These are phyloP conservation scores for Komagataella kurtzmanii DNA, from an alignment of 805 yeast genomes.

Conservation along the genomic window DNA sequence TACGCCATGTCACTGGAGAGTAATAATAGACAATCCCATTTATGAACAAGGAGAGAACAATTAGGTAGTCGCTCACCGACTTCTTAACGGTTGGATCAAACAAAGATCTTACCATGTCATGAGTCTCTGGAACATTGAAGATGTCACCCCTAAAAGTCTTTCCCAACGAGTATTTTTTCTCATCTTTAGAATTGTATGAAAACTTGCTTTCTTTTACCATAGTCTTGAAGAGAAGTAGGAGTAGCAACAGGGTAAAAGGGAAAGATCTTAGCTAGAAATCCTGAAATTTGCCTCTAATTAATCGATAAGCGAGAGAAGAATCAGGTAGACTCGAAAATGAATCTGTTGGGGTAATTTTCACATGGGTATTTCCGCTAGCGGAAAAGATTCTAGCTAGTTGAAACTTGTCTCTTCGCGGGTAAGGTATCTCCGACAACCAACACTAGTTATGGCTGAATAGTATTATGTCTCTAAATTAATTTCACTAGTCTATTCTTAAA, in stretches of 20 bases:
- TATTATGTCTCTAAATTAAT: neutral
- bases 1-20: conserved; percentile 11
- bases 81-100: conserved; percentile 67
- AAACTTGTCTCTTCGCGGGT: neutral
- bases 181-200: conserved; percentile 7
- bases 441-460: neutral
- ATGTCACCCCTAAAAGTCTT: conserved; percentile 30
- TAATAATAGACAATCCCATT: conserved; percentile 20
- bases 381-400: neutral
- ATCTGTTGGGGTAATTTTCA: neutral
- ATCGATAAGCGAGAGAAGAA: neutral
- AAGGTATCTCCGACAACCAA: neutral
- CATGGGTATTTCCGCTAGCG: neutral
- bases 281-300: neutral
- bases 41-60: conserved; percentile 28
- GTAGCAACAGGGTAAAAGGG: neutral
- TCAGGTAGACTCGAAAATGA: neutral
- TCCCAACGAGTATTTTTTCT: conserved; percentile 16
- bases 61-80: conserved; percentile 50
- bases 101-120: conserved; percentile 72
- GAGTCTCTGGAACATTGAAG: conserved; percentile 47
- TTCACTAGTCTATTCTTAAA: conserved; percentile 3
- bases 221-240: neutral
- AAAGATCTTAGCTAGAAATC: neutral
- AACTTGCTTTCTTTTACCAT: neutral